A percentile compares a stretch with the other conserved stretches of the same genome.
These are phyloP conservation scores for Scleroderma citrinum DNA, from an alignment of 768 basidiomycete species.

Conservation along the genomic window DNA sequence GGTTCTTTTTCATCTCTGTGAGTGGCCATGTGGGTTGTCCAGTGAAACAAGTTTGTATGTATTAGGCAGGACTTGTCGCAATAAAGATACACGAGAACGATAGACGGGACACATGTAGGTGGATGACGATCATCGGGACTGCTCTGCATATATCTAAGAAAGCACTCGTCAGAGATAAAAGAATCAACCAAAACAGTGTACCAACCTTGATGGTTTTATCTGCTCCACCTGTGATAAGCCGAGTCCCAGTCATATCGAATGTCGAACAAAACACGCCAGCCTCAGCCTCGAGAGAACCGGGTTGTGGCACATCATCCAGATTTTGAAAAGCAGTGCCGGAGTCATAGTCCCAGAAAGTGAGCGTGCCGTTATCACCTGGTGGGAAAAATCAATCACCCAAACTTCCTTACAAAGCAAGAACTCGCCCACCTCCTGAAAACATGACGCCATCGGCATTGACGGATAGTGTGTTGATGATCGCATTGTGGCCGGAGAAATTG, in stretches of 20 bases:
- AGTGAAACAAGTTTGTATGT: neutral
- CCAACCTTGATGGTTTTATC: conserved; percentile 98
- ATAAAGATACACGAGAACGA: neutral
- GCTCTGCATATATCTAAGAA: conserved; percentile 63
- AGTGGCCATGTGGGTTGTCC: neutral
- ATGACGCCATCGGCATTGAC: conserved; percentile 96
- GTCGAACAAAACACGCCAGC: conserved; percentile 96
- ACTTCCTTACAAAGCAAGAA: too few species aligned
- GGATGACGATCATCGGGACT: conserved; percentile 38
- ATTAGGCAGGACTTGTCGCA: neutral
- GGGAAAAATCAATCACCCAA: neutral
- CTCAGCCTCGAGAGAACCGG: conserved; percentile 97
- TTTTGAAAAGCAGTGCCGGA: conserved; percentile 95
- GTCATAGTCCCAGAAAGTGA: conserved; percentile 92
- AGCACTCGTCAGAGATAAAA: neutral
- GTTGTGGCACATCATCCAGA: conserved; percentile 89
- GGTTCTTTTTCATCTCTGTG: neutral
- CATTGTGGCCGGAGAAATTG: conserved; percentile 95
- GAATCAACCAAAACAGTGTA: conserved; percentile 5
- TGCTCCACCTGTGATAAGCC: conserved; percentile 92
- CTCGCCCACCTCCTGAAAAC: conserved; percentile 78
- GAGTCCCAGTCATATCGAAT: conserved; percentile 92
- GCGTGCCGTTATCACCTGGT: conserved; percentile 83
- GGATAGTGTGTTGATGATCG: conserved; percentile 93
- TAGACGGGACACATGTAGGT: neutral